Evolutionary conservation across 306 rosid species (phyloP), one percentile per base, ranked within the genome.

Genomic region (Oxytropis ochrocephala): DNA sequence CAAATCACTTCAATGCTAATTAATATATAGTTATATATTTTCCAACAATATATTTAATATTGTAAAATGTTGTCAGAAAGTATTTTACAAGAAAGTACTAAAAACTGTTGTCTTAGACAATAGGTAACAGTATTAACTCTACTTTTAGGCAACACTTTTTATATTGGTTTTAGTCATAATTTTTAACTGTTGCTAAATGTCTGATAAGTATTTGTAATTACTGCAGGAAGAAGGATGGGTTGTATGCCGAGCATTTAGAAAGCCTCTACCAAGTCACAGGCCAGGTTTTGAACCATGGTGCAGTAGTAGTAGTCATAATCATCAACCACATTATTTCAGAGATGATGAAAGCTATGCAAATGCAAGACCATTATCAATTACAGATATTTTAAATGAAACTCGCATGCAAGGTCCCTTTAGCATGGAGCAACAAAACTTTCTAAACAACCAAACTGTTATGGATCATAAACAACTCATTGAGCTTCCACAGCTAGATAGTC

Each of bases 201-300:
- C 27, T 21, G 27, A 21, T 21, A 21, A 21, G 27, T 21, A 24
- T 24, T 24, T 24, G 29, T 24, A 24, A 24, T 24, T 24, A 24
- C 0, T 82, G 79, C 89, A 92, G 97, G 97, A 92, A 89, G 97
- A 92, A 87, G 97, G 97, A 52, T 92, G 97, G 97, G 97, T 87
- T 30, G 97, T 92, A 18, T 89, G 97, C 70, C 59, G 95, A 43
- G 97, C 97, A 78, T 92, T 92, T 64, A 71, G 66, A 57, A 92
- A 92, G 71, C 96, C 97, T 8, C 81, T 74, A 59, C 92, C 97
- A 16, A 89, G 78, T 58, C 95, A 89, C 27, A 89, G 85, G 76
- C 97, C 70, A 80, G 82, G 78, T 2, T 85, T 54, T 72, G 95
- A 89, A 42, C 70, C 80, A 53, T 88, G 91, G 97, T 78, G 78